Evolutionary conservation across 441 rosid species (phyloP).

Genomic region (Bocquillonia castaneifolia): DNA sequence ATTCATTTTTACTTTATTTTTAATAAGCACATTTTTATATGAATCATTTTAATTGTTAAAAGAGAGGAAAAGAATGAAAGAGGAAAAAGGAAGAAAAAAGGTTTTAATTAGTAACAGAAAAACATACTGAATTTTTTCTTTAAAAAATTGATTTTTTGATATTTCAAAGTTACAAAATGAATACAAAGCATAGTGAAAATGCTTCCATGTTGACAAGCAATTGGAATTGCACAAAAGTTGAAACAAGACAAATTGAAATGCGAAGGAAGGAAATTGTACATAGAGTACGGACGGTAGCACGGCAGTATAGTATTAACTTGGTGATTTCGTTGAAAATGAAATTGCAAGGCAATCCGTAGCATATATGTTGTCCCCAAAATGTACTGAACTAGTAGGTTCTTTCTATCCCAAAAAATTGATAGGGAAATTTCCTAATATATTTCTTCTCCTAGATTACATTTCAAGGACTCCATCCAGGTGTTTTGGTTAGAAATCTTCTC

Average conservation of each 20-base stretch:
- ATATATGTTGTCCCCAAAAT: background rate
- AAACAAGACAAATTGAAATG: background rate
- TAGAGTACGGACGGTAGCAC: background rate
- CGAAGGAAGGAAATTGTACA: background rate
- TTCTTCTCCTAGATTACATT: background rate
- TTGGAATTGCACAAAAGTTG: background rate
- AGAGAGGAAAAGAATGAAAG: no score
- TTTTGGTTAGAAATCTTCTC: background rate
- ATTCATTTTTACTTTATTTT: no score
- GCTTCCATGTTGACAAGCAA: background rate
- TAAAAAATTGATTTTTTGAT: no score
- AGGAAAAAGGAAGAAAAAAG: no score
- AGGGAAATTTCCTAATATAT: conserved; percentile 3
- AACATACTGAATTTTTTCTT: no score
- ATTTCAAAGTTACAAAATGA: no score
- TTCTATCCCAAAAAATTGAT: background rate
- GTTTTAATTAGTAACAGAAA: no score
- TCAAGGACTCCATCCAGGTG: background rate
- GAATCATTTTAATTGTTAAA: no score
- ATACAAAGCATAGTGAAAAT: background rate
- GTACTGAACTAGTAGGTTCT: background rate
- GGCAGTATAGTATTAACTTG: background rate
- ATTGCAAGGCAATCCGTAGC: background rate
- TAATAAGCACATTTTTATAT: no score
- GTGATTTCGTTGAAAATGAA: background rate